Percentiles rank a stretch among this genome's conserved stretches.
These are phyloP conservation scores for Fistulifera pelliculosa DNA, from an alignment of 108 stramenopile species.

Conservation along the genomic window DNA sequence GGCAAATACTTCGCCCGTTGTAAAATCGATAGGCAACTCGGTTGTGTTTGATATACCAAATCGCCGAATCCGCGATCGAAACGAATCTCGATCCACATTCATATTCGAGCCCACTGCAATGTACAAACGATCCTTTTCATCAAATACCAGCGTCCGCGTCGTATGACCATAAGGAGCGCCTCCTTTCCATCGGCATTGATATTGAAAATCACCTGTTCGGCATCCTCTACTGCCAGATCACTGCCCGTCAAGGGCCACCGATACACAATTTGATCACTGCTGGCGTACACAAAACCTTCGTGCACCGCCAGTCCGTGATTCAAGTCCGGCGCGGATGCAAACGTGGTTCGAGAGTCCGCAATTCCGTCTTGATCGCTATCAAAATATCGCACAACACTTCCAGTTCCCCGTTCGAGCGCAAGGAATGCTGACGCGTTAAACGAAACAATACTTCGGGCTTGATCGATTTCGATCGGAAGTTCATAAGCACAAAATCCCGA, in stretches of 20 bases:
- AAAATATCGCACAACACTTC: constrained; percentile 12
- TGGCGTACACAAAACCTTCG: constrained; percentile 50
- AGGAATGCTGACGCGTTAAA: constrained; percentile 15
- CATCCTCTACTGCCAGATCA: constrained; percentile 9
- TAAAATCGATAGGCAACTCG: constrained; percentile 34
- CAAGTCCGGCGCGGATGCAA: constrained; percentile 25
- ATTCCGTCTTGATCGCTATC: constrained; percentile 26
- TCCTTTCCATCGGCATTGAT: constrained; percentile 35
- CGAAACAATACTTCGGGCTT: background rate
- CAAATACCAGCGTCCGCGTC: constrained; percentile 62
- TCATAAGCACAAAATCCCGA: background rate
- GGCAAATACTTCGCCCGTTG: constrained; percentile 54
- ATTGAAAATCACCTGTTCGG: constrained; percentile 24
- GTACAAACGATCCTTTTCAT: constrained; percentile 39
- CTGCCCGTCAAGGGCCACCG: constrained; percentile 32
- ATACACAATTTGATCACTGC: constrained; percentile 40
- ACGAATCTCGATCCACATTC: constrained; percentile 48
- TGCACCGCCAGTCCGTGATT: constrained; percentile 57
- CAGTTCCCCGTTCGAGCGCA: constrained; percentile 25
- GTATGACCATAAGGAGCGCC: constrained; percentile 51
- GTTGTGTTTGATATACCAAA: constrained; percentile 19
- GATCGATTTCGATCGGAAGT: constrained; percentile 15
- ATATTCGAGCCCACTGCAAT: constrained; percentile 45
- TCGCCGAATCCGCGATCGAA: constrained; percentile 56
- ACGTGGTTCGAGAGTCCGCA: constrained; percentile 13